Conservation (phyloP, 1,139 yeast species). For the Blastobotrys illinoisensis region DNA sequence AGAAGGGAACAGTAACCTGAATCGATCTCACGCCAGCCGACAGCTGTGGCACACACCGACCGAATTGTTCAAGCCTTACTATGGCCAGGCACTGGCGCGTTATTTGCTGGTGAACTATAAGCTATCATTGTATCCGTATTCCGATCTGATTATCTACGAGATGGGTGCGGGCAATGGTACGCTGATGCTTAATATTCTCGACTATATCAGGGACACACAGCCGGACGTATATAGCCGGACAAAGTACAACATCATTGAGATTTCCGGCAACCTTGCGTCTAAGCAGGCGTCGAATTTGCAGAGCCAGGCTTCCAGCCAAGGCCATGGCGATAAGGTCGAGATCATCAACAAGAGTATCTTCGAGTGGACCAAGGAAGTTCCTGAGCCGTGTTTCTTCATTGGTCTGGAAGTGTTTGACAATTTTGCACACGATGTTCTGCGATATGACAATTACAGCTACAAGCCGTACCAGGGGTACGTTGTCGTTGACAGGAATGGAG, state of each 20-base stretch:
- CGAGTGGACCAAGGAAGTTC: conserved; percentile 61
- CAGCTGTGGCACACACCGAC: conserved; percentile 93
- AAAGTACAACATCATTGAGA: conserved; percentile 70
- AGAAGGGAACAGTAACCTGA: conserved; percentile 27
- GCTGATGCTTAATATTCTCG: conserved; percentile 70
- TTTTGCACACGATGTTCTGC: conserved; percentile 73
- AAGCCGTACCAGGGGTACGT: conserved; percentile 77
- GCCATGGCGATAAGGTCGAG: conserved; percentile 50
- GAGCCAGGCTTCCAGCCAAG: conserved; percentile 32
- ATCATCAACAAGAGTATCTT: conserved; percentile 70
- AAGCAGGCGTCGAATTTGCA: conserved; percentile 44
- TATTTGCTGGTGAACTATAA: conserved; percentile 67
- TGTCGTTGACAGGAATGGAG: conserved; percentile 66
- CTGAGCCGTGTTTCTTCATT: conserved; percentile 71
- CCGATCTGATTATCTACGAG: conserved; percentile 70
- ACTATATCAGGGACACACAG: conserved; percentile 54
- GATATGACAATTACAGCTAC: conserved; percentile 66
- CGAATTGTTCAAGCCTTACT: conserved; percentile 70
- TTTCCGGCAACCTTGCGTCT: conserved; percentile 60
- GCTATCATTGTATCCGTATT: conserved; percentile 57
- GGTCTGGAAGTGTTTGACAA: conserved; percentile 85
- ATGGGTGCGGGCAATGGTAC: conserved; percentile 93
- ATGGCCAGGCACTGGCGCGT: conserved; percentile 80
- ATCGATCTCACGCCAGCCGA: conserved; percentile 27
- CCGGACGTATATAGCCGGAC: conserved; percentile 70